Evolutionary conservation across 2,329 filamentous ascomycete genomes (phyloP).

Genomic region (Claviceps quebecensis): DNA sequence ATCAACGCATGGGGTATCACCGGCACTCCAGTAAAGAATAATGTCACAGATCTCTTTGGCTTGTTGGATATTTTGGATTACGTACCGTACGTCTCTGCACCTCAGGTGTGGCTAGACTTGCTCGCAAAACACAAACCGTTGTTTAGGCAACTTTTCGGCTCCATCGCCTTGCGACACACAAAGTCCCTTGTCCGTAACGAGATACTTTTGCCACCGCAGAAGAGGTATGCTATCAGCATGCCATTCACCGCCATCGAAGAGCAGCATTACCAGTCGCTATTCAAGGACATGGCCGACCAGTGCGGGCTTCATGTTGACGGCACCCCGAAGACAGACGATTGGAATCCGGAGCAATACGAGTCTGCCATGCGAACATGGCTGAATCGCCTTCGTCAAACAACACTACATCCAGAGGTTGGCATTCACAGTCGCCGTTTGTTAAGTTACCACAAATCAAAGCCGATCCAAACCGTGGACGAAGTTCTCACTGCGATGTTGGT

Average conservation of each 20-base stretch:
- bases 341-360: conserved; percentile 49
- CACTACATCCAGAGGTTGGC: conserved; percentile 74
- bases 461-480: conserved; percentile 69
- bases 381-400: conserved; percentile 63
- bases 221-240: conserved; percentile 73
- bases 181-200: conserved; percentile 72
- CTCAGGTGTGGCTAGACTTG: conserved; percentile 54
- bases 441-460: conserved; percentile 46
- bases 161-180: conserved; percentile 68
- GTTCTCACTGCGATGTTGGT: conserved; percentile 89
- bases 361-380: conserved; percentile 72
- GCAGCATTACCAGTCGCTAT: conserved; percentile 69
- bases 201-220: conserved; percentile 66
- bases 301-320: conserved; percentile 54
- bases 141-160: conserved; percentile 56
- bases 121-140: conserved; percentile 43
- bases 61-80: conserved; percentile 69
- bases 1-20: conserved; percentile 86
- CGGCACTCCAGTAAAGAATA: conserved; percentile 70
- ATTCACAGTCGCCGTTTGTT: conserved; percentile 49
- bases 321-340: conserved; percentile 43
- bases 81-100: conserved; percentile 56
- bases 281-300: conserved; percentile 58
- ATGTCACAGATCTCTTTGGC: conserved; percentile 64
- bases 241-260: conserved; percentile 86